phyloP scores from a whole-genome alignment of 805 yeast genomes.

The Metschnikowia gelsemii region DNA sequence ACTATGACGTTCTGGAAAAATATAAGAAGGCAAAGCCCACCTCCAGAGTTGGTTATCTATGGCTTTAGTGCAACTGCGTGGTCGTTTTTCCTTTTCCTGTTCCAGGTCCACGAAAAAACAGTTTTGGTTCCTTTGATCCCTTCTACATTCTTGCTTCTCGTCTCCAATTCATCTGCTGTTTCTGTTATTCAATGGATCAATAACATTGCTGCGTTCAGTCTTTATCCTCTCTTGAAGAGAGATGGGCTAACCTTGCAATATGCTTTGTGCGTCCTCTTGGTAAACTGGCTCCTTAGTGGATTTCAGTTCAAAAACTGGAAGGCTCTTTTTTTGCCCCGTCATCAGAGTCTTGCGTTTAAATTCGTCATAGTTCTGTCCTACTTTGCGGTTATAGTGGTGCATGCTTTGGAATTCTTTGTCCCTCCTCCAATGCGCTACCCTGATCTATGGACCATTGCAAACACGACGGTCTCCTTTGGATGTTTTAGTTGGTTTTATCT shows the following conservation, averaged over 20 bases:
- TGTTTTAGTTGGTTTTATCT: conserved; percentile 75
- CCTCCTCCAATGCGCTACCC: conserved; percentile 65
- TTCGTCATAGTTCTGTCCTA: conserved; percentile 30
- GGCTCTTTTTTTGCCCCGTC: conserved; percentile 25
- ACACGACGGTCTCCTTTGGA: conserved; percentile 69
- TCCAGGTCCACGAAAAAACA: conserved; percentile 95
- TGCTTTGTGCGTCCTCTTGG: conserved; percentile 53
- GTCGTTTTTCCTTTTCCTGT: conserved; percentile 86
- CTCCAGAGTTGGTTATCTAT: conserved; percentile 44
- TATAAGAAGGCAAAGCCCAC: conserved; percentile 19
- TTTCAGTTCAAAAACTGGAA: conserved; percentile 37
- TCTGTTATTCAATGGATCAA: conserved; percentile 84
- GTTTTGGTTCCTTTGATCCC: conserved; percentile 88
- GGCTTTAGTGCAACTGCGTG: conserved; percentile 80
- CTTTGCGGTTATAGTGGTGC: conserved; percentile 49
- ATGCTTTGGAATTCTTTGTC: conserved; percentile 50
- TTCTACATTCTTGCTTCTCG: conserved; percentile 62
- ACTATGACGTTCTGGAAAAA: conserved; percentile 38
- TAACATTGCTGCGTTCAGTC: conserved; percentile 78
- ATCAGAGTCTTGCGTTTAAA: conserved; percentile 27
- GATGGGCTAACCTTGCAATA: conserved; percentile 79
- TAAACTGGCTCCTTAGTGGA: conserved; percentile 80
- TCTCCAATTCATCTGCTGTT: conserved; percentile 55
- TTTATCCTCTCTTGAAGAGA: conserved; percentile 81
- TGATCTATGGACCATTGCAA: conserved; percentile 81